Evolutionary conservation across 768 basidiomycete genomes (phyloP).

Genomic region (Pulveroboletus sp.): DNA sequence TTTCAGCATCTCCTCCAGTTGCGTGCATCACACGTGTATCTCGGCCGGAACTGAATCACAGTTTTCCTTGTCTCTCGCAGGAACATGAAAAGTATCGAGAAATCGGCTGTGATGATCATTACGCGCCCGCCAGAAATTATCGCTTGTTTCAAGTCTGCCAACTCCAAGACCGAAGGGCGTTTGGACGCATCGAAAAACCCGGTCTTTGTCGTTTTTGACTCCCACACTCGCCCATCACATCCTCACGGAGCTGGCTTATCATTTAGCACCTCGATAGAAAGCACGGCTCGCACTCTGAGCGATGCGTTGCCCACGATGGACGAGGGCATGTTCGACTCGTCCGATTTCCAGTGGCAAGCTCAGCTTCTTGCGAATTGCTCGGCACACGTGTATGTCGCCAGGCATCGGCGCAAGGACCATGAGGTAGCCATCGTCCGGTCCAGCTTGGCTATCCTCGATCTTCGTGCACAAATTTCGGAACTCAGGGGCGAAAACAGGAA

Average conservation of each 20-base stretch:
- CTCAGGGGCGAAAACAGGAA: conserved; percentile 32
- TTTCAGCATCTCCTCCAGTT: conserved; percentile 34
- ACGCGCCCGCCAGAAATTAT: conserved; percentile 74
- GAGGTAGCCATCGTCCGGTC: conserved; percentile 45
- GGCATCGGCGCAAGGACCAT: conserved; percentile 16
- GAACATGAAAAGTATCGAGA: conserved; percentile 18
- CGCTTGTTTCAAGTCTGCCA: conserved; percentile 42
- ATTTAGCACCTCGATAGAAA: conserved; percentile 45
- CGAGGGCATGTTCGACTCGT: conserved; percentile 38
- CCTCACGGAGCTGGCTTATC: conserved; percentile 60
- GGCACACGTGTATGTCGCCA: conserved; percentile 51
- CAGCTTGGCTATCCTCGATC: conserved; percentile 45
- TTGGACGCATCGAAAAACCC: conserved; percentile 12
- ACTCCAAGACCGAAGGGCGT: not conserved
- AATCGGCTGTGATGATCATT: conserved; percentile 45
- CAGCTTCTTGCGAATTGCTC: conserved; percentile 61
- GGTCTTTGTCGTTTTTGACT: conserved; percentile 63
- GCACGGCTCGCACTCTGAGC: conserved; percentile 42
- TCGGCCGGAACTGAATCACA: not conserved
- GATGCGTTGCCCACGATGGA: conserved; percentile 49
- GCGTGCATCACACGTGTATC: conserved; percentile 3
- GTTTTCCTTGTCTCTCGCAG: conserved; percentile 9
- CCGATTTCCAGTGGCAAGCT: conserved; percentile 58
- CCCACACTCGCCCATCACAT: conserved; percentile 59
- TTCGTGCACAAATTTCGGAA: conserved; percentile 40